Percentiles rank a stretch among this genome's conserved stretches.
These are phyloP conservation scores for Monosporascus cannonballus DNA, from an alignment of 2,329 filamentous ascomycete species.

Conservation along the genomic window DNA sequence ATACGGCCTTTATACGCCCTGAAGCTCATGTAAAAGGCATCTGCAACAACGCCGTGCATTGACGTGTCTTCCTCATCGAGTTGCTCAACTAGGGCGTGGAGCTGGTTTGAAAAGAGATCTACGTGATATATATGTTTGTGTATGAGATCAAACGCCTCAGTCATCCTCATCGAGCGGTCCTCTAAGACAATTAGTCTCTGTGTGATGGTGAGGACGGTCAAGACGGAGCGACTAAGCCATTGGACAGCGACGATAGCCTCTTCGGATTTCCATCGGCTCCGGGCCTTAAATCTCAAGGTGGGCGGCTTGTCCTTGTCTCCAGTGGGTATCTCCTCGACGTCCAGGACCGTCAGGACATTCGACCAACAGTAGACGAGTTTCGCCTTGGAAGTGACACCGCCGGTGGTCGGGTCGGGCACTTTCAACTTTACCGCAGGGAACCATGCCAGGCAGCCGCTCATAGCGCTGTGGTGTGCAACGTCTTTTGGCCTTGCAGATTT, in stretches of 20 bases:
- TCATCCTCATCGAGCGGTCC: slow-evolving; percentile 81
- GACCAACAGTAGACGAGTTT: slow-evolving; percentile 99
- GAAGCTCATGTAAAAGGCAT: slow-evolving; percentile 98
- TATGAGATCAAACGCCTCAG: slow-evolving; percentile 88
- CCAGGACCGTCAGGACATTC: slow-evolving; percentile 89
- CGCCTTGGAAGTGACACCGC: slow-evolving; percentile 66
- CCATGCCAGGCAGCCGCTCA: slow-evolving; percentile 94
- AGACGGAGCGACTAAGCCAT: slow-evolving; percentile 90
- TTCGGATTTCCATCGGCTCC: slow-evolving; percentile 87
- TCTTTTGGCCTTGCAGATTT: slow-evolving; percentile 90
- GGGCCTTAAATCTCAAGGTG: slow-evolving; percentile 70
- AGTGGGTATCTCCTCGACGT: slow-evolving; percentile 67
- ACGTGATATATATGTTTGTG: slow-evolving; percentile 88
- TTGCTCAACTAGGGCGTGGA: slow-evolving; percentile 80
- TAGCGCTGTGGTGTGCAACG: slow-evolving; percentile 77
- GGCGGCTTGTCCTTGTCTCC: slow-evolving; percentile 72
- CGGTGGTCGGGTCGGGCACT: slow-evolving; percentile 58
- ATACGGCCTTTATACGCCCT: slow-evolving; percentile 89
- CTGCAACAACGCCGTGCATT: slow-evolving; percentile 92
- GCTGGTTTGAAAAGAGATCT: slow-evolving; percentile 83
- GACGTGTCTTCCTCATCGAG: slow-evolving; percentile 80
- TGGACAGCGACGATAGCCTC: slow-evolving; percentile 95
- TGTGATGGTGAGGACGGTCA: slow-evolving; percentile 88
- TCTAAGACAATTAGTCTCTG: slow-evolving; percentile 90
- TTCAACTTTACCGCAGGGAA: slow-evolving; percentile 95